A percentile compares a stretch with the other conserved stretches of the same genome.
Conservation (phyloP, 1,284 basidiomycete genomes). For the Rhodotorula glutinis region DNA sequence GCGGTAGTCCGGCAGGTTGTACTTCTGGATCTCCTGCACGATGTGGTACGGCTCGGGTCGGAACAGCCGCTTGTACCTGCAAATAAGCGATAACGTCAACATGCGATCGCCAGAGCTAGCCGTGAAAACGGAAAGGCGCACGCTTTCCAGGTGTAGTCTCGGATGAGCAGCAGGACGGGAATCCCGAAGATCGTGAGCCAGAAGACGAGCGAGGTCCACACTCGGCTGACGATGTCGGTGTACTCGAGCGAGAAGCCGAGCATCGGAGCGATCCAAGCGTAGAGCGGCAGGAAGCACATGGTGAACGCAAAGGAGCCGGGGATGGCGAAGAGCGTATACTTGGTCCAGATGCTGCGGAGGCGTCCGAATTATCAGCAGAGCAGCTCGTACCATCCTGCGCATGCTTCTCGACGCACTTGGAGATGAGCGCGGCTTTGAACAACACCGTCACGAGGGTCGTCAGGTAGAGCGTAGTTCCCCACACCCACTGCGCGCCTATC, state of each 20-base stretch:
- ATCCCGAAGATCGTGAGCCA: conserved; percentile 87
- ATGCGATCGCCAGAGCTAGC: conserved; percentile 1
- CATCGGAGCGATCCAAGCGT: conserved; percentile 77
- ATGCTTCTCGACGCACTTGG: conserved; percentile 66
- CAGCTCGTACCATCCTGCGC: too few relatives aligned
- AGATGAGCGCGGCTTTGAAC: conserved; percentile 94
- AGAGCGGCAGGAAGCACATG: conserved; percentile 87
- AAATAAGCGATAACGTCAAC: conserved; percentile 35
- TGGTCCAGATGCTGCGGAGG: conserved; percentile 83
- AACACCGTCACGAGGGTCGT: conserved; percentile 90
- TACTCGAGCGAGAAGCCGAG: conserved; percentile 91
- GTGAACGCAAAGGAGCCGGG: conserved; percentile 95
- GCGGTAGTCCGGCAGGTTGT: conserved; percentile 66
- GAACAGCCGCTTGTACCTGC: conserved; percentile 86
- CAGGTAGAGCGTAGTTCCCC: conserved; percentile 94
- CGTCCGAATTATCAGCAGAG: neutral
- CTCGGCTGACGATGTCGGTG: conserved; percentile 72
- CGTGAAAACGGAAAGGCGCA: conserved; percentile 44
- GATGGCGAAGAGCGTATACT: conserved; percentile 86
- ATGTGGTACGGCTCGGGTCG: conserved; percentile 89
- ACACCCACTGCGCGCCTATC: conserved; percentile 85
- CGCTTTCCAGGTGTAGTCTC: conserved; percentile 97
- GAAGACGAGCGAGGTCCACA: conserved; percentile 83
- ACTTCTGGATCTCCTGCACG: conserved; percentile 71
- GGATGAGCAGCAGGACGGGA: conserved; percentile 78